Base-by-base conservation (phyloP, 2,329 filamentous ascomycete species). In the Exophiala xenobiotica region DNA sequence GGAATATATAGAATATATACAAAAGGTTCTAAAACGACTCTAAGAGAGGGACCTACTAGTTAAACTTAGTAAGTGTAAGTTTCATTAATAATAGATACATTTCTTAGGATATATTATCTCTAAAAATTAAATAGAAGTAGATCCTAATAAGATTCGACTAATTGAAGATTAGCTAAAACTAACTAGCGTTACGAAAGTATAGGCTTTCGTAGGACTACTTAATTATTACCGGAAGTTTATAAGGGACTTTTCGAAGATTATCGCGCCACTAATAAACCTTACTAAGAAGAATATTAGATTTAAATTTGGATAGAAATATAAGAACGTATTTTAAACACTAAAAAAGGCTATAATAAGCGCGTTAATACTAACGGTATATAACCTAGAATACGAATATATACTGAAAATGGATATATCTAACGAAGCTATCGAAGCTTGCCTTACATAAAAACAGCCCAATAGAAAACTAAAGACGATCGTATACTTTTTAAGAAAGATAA, bases 211-310 rank as follows among this genome's bases (percentile, higher is more conserved):
- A 6, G 12, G 26, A 27, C 26, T 8, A 58, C 16, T 8, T 33
- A 69, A 69, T 46, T 69, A 63, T 52, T 66, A 68, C 56, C 42
- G 59, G 22, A 26, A 50, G 9, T 68, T 68, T 42, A 63, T 69
- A 20, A 41, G 55, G 22, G 39, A 48, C 3, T 69, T 61, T 43
- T 61, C 45, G 4, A 35, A 42, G 9, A 57, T 63, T 2, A 50
- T 50, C 1, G 38, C 14, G 26, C 64, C 60, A 12, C 29, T 66
- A 6, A 56, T 47, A 11, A 22, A 41, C 11, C 46, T 63, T 4
- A 60, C 38, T 11, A 53, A 51, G 18, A 54, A 49, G 33, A 27
- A 27, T 11, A 14, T 41, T 12, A 26, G 16, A 20, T 53, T 50
- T 24, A 16, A 46, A 18, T 51, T 35, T 31, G 23, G 2, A 42